Percentiles rank a stretch among this genome's conserved stretches.
phyloP scores from a whole-genome alignment of 1,284 basidiomycete genomes.

The Marasmius sp. region DNA sequence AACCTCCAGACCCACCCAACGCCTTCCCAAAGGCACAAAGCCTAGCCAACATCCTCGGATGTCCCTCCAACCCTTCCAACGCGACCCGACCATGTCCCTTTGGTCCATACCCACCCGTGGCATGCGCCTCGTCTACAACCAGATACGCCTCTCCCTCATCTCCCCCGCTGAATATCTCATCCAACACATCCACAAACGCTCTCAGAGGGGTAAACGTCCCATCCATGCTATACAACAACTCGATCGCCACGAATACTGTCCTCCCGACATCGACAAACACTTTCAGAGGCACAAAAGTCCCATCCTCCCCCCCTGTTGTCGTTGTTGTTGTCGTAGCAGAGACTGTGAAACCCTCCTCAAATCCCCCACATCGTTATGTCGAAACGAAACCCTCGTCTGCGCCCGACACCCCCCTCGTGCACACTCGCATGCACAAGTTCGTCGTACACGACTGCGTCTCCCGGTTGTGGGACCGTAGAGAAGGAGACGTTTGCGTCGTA shows the following conservation, averaged over 20 bases:
- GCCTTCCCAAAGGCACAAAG: slow-evolving; percentile 61
- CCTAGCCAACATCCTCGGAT: slow-evolving; percentile 56
- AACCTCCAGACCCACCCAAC: slow-evolving; percentile 74
- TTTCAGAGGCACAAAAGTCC: too few species aligned
- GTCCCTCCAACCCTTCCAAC: slow-evolving; percentile 57
- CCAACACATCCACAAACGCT: too few species aligned
- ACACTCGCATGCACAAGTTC: slow-evolving; percentile 91
- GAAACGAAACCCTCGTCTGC: slow-evolving; percentile 47
- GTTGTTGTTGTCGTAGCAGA: too few species aligned
- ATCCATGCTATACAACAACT: too few species aligned
- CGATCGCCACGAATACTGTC: slow-evolving; percentile 75
- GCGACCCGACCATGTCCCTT: slow-evolving; percentile 74
- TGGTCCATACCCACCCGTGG: slow-evolving; percentile 82
- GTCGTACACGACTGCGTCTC: slow-evolving; percentile 84
- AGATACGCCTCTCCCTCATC: slow-evolving; percentile 71
- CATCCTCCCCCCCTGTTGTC: too few species aligned
- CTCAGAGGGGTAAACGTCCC: too few species aligned
- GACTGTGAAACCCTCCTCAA: slow-evolving; percentile 31
- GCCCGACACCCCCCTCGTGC: slow-evolving; percentile 70
- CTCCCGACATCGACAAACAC: too few species aligned
- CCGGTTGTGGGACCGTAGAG: slow-evolving; percentile 75
- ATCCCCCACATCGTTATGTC: slow-evolving; percentile 69
- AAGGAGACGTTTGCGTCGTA: slow-evolving; percentile 94
- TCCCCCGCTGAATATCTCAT: slow-evolving; percentile 60
- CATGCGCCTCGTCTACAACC: slow-evolving; percentile 90